Evolutionary conservation across 1,284 basidiomycete species (phyloP), one percentile per base, ranked within the genome.

Genomic region (Pterula multifida): DNA sequence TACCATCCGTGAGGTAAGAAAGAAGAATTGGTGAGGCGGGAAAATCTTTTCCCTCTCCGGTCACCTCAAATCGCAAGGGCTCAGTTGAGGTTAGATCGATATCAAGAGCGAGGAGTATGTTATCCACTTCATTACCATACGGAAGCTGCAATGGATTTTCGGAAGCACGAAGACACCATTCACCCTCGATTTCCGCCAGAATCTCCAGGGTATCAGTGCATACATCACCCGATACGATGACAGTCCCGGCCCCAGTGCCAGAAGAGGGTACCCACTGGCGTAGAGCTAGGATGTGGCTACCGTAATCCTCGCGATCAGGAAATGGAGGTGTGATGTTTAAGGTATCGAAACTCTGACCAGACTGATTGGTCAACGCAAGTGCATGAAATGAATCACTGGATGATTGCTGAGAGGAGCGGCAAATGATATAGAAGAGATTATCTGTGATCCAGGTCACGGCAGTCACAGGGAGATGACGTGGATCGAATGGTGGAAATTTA

Each of bases 1-100:
- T 85, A 17, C 89, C 89, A 58, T 92, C 89, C 53, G 79, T 88
- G 2, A 86, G 75, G 61, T 89, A 91, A 3, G 80, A 77, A 59
- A 80, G 85, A 60, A 90, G 67, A 49, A 90, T 71, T 0, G 89
- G 89, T 6, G 75, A 72, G n/a, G 76, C 68, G 3, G 79, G 39
- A 22, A 42, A 42, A 42, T 75, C 3, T 76, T 56, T 17, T 70
- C 65, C 26, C 60, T 63, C 53, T 61, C 69, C 63, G 60, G 48
- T 76, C 73, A 42, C 17, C 6, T 42, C 39, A 17, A 42, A 42
- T 19, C 39, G 39, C 9, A 42, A 17, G 39, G n/a, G n/a, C 19
- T 42, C 39, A 9, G 39, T 42, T 17, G 39, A 42, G 9, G 86
- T 87, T 44, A 90, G 58, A 58, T 92, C 89, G 12, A 81, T 59